Evolutionary conservation across 2,329 filamentous ascomycete genomes (phyloP), one percentile per base, ranked within the genome.

Genomic region (Lojkania enalia): DNA sequence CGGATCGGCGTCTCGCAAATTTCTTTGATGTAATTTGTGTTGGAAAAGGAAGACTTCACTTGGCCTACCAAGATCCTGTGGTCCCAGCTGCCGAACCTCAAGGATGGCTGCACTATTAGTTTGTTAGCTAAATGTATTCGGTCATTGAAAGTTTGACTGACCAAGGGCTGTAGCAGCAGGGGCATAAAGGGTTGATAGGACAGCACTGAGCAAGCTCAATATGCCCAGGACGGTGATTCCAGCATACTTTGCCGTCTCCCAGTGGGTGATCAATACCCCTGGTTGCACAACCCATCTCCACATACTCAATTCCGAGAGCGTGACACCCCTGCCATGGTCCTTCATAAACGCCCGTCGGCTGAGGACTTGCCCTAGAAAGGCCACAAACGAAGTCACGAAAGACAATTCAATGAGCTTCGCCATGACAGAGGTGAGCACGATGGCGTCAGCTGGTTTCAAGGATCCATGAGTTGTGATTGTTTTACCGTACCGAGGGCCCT

Each of bases 341-440:
- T 77, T 79, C 18, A 78, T 77, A 43, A 88, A 79, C 0, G 87
- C 85, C 42, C 85, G 74, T 15, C 86, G 77, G n/a, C 82, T 89
- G 13, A 92, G 70, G 0, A 87, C 79, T 63, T 94, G 88, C 0
- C 88, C 88, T 0, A 91, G 64, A 42, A 87, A 87, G 0, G 85
- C 80, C 1, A 91, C 85, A 48, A 89, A 87, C 0, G 88, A 83
- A 0, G 87, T 89, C 3, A 89, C 86, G 58, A 90, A 92, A 0
- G 85, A 83, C 52, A 91, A 63, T 67, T 92, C 88, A 36, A 91
- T 88, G 0, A 85, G 80, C 67, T 91, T 92, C 5, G 88, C 86
- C 25, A 89, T 72, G 2, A 89, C 68, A 0, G 86, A 80, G n/a
- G 82, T 83, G 1, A 91, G 60, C 1, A 88, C 69, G 1, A 82